Evolutionary conservation across 768 basidiomycete species (phyloP), one percentile per base, ranked within the genome.

Genomic region (Galerina sulciceps): DNA sequence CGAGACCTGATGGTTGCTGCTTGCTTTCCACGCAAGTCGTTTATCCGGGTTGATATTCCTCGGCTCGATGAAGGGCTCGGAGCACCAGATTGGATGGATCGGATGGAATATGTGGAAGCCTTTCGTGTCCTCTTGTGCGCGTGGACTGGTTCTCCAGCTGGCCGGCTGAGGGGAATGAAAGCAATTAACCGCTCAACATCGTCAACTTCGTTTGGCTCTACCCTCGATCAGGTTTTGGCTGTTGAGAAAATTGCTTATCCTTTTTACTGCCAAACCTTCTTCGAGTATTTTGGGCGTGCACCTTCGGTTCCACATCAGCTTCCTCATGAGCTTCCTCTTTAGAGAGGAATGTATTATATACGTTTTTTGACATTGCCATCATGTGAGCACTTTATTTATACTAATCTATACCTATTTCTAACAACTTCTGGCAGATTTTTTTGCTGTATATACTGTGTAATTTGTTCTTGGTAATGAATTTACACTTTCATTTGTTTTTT

Each of bases 231-330:
- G 18, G 50, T 52, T 11, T 2, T 6, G 4, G 36, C 34, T 6
- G 50, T 52, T 3, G 50, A 52, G 22, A n/a, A 38, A n/a, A 18
- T 52, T 11, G 50, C 50, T 10, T 41, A 38, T 10, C 20, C 50
- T 4, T 52, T 52, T 20, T 52, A 52, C 14, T 52, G 50, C 20
- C 50, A 52, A 10, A 38, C 50, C 5, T 52, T 52, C 50, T 52
- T 38, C 20, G 26, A 52, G 10, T 52, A 18, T 18, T 52, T 52
- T 40, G 50, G 50, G 2, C 38, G 50, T 40, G 50, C 50, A 5
- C n/a, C 50, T 4, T 17, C 36, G 10, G 4, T 38, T 18, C 50
- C 50, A 1, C 14, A 22, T 38, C 15, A 18, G 4, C 15, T n/a
- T 6, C 50, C 50, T 20, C 1, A 5, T 6, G 26, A 3, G 6